Base-by-base conservation (phyloP, 2,329 filamentous ascomycete species). In the Cladophialophora chaetospira region DNA sequence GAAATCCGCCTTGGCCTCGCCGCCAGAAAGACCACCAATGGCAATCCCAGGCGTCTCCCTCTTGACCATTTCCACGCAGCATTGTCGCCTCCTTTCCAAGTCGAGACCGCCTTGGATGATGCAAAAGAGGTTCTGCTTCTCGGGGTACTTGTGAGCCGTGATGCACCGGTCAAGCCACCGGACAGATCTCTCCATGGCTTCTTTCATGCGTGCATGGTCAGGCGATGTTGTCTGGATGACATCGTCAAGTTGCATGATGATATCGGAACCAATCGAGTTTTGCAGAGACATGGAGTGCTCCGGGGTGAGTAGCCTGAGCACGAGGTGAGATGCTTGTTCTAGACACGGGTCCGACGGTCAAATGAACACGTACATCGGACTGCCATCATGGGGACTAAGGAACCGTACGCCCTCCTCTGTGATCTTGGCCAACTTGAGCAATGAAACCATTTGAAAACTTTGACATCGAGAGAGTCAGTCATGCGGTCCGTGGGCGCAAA, bases 211-310 rank as follows among this genome's bases (percentile, higher is more conserved):
- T 17, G 79, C 86, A 54, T 84, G 79, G 72, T 99, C 94, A 0
- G 93, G 93, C 0, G 91, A 97, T 0, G 94, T 99, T 0, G 94
- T 97, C 26, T 91, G 93, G 49, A 99, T 88, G 11, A 99, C 95
- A 73, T 99, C 95, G 78, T 99, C 94, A 3, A 99, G 85, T 75
- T 99, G 95, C 95, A 99, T 99, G 65, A 97, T 97, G 66, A 99
- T 97, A 74, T 99, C 94, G 62, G 91, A 96, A 63, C 94, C 94
- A 68, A 99, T 99, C 53, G 88, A 93, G 74, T 99, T 97, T 72
- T 99, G 94, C 3, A 99, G 81, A 9, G 87, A 88, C 67, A 99
- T 97, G 0, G 94, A 97, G 76, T 97, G 93, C 72, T 99, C 95
- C 0, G 94, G 94, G 0, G 94, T 99, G 44, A 99, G 85, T 9